Percentiles rank a stretch among this genome's conserved stretches.
Evolutionary conservation across 768 basidiomycete genomes (phyloP).

Genomic region (Boletus huronensis): DNA sequence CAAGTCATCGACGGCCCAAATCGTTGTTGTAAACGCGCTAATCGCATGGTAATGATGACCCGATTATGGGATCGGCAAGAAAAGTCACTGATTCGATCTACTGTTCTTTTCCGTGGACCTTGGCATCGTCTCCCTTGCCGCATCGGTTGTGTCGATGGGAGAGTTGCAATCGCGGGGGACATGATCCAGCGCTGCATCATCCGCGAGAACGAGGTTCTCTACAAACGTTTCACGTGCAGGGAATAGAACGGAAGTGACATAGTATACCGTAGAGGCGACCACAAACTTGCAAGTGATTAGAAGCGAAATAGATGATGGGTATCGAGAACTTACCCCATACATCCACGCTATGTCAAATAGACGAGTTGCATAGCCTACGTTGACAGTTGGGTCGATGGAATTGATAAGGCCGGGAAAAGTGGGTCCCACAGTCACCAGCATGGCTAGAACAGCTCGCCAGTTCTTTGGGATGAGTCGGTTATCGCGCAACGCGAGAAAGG

Average conservation of each 20-base stretch:
- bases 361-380: slow-evolving; percentile 53
- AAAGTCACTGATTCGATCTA: slow-evolving; percentile 5
- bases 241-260: slow-evolving; percentile 24
- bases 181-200: slow-evolving; percentile 6
- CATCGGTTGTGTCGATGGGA: neutral
- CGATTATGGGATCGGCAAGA: slow-evolving; percentile 6
- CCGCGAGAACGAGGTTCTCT: slow-evolving; percentile 23
- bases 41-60: neutral
- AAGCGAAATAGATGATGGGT: neutral
- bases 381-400: slow-evolving; percentile 63
- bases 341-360: slow-evolving; percentile 76
- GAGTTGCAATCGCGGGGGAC: neutral
- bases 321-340: slow-evolving; percentile 53
- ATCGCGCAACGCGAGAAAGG: neutral
- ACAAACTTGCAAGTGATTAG: slow-evolving; percentile 17
- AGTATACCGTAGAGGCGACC: slow-evolving; percentile 25
- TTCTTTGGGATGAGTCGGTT: slow-evolving; percentile 48
- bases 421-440: slow-evolving; percentile 66
- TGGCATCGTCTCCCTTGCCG: neutral
- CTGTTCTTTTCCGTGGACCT: neutral
- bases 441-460: slow-evolving; percentile 73
- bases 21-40: neutral
- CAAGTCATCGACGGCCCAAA: neutral
- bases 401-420: slow-evolving; percentile 75
- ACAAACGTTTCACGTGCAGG: slow-evolving; percentile 27